phyloP scores from a whole-genome alignment of 352 stramenopile genomes.

The Pythium biforme region DNA sequence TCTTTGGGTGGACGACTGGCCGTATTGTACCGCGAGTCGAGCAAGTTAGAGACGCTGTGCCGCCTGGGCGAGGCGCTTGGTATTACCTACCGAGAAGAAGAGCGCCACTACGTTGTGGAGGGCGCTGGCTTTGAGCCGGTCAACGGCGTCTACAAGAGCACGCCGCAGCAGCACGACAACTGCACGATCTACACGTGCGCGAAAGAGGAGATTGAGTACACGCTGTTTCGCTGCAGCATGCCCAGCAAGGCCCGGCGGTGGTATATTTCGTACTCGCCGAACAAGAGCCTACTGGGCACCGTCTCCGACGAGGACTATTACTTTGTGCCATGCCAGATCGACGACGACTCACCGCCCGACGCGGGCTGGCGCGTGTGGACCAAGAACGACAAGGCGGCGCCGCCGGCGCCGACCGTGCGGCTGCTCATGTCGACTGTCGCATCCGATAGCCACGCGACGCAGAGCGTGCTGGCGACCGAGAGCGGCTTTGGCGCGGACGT shows the following conservation, averaged over 20 bases:
- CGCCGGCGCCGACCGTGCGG: conserved; percentile 61
- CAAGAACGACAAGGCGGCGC: conserved; percentile 80
- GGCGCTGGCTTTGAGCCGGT: conserved; percentile 87
- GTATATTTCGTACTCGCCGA: conserved; percentile 97
- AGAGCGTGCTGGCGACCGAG: conserved; percentile 10
- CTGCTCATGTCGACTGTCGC: conserved; percentile 62
- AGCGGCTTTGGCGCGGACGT: conserved; percentile 31
- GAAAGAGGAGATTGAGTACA: conserved; percentile 84
- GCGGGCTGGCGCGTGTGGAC: conserved; percentile 85
- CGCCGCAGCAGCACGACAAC: conserved; percentile 67
- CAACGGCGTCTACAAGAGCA: conserved; percentile 95
- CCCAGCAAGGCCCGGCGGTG: conserved; percentile 96
- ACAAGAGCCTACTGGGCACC: conserved; percentile 82
- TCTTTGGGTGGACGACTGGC: conserved; percentile 67
- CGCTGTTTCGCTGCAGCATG: conserved; percentile 98
- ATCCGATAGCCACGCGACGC: conserved; percentile 15
- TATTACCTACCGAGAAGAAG: conserved; percentile 70
- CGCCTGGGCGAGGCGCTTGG: conserved; percentile 59
- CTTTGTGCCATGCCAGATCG: conserved; percentile 78
- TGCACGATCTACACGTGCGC: conserved; percentile 68
- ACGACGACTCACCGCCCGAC: conserved; percentile 74
- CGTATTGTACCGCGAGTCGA: conserved; percentile 61
- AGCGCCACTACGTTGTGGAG: conserved; percentile 86
- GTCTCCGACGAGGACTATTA: conserved; percentile 89
- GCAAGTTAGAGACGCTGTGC: conserved; percentile 73